Base-by-base conservation (phyloP, 306 rosid genomes). In the Cercis canadensis region DNA sequence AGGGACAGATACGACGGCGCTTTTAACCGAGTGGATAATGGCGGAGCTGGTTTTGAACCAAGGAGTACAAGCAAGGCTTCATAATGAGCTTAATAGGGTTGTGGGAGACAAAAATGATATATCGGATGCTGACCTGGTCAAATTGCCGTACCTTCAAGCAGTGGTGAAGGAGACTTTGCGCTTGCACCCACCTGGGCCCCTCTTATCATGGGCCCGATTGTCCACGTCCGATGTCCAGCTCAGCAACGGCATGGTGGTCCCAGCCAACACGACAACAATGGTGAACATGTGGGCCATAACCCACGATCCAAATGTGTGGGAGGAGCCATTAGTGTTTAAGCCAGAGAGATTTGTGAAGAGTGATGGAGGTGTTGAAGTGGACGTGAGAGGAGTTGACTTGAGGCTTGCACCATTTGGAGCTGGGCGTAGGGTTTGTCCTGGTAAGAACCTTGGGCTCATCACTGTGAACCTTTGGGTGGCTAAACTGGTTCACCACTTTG, bases 381-480 rank as follows among this genome's bases (percentile, higher is more conserved):
- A 84, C 43, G 70, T 80, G 16, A 56, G 83, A 9, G 88, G 88
- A n/a, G 73, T 47, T 37, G 85, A 84, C 78, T 75, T 80, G 0
- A 80, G 85, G 76, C 85, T 84, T 2, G 88, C 88, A 12, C 88
- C 88, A 0, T 84, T 84, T 15, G 88, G 88, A n/a, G 85, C 88
- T 7, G 88, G 85, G 4, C 88, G 88, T 3, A 77, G 88, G 83
- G 88, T 84, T 59, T 84, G 85, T 57, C 88, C 88, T 0, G 88
- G 88, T 0, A 84, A 43, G 78, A 84, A 76, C 67, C 53, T 84
- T 0, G 88, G 85, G 7, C 76, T 84, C 16, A 81, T 77, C 4
- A 69, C 81, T 1, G 88, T 77, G 62, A 80, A 44, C 69, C 87
- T 76, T 54, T 83, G 87, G 87, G 85, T 83, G 68, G 87, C 85